These are phyloP conservation scores for Pseudisothecium myosuroides DNA, from an alignment of 225 moss, liverwort and hornwort genomes.

Conservation along the genomic window DNA sequence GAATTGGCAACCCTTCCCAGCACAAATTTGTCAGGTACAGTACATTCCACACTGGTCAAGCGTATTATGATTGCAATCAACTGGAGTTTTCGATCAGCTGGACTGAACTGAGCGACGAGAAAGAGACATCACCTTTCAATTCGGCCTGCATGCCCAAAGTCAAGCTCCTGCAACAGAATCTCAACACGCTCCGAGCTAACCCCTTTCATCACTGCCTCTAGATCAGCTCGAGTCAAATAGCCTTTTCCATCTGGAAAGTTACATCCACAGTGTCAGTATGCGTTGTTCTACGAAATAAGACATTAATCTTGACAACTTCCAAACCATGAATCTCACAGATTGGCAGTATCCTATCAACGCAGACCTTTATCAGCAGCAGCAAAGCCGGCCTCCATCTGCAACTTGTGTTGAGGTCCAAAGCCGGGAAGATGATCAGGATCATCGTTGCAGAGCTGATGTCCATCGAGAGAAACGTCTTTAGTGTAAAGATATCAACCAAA, in stretches of 20 bases:
- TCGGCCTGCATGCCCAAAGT: slow-evolving; percentile 41
- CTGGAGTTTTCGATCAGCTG: background rate
- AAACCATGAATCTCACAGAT: background rate
- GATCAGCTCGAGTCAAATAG: slow-evolving; percentile 43
- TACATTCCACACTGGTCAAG: background rate
- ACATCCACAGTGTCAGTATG: background rate
- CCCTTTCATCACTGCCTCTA: slow-evolving; percentile 47
- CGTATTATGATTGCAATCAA: background rate
- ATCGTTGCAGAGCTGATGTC: slow-evolving; percentile 42
- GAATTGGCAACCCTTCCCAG: background rate
- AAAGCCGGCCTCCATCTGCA: slow-evolving; percentile 56
- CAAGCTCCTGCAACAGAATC: slow-evolving; percentile 46
- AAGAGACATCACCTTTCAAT: slow-evolving; percentile 29
- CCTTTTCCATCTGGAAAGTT: slow-evolving; percentile 35
- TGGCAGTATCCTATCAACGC: background rate
- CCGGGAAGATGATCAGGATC: slow-evolving; percentile 59
- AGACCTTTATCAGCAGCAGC: slow-evolving; percentile 60
- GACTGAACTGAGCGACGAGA: background rate
- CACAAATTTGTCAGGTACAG: background rate
- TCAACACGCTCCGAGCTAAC: slow-evolving; percentile 44
- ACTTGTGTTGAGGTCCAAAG: slow-evolving; percentile 52
- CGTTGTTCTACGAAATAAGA: background rate
- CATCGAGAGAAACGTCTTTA: background rate
- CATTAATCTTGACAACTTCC: background rate
- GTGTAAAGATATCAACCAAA: background rate